Conservation (phyloP, 148 eudicot genomes). For the Dysphania ambrosioides region DNA sequence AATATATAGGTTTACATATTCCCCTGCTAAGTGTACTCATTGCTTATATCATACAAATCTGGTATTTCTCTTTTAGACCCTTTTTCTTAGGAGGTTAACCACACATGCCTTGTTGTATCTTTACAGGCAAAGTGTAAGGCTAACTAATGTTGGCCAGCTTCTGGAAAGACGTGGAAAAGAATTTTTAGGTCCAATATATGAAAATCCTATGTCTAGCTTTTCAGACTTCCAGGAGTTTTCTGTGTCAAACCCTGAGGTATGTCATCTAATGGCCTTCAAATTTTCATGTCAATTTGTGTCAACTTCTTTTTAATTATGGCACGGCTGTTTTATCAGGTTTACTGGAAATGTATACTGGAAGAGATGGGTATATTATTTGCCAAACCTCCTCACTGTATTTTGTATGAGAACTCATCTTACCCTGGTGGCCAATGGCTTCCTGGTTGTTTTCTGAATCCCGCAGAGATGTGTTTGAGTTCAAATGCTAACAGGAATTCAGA, state of each 20-base stretch:
- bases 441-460: constrained; percentile 69
- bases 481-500: constrained; percentile 51
- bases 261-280: not conserved
- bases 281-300: not conserved
- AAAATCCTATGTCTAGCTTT: constrained; percentile 83
- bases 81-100: not conserved
- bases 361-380: constrained; percentile 67
- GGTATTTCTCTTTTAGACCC: not conserved
- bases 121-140: constrained; percentile 47
- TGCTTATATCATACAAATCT: not conserved
- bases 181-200: constrained; percentile 56
- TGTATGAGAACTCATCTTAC: constrained; percentile 48
- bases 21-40: not conserved
- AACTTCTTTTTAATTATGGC: constrained; percentile 3
- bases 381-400: constrained; percentile 57
- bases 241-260: constrained; percentile 77
- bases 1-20: not conserved
- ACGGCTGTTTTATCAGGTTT: constrained; percentile 41
- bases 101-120: not conserved
- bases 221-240: constrained; percentile 75
- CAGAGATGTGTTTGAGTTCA: constrained; percentile 59
- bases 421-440: constrained; percentile 99
- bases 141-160: constrained; percentile 69
- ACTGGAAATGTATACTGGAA: constrained; percentile 65
- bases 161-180: constrained; percentile 69